Evolutionary conservation across 1,284 basidiomycete genomes (phyloP).

Genomic region (Takashimella koratensis): DNA sequence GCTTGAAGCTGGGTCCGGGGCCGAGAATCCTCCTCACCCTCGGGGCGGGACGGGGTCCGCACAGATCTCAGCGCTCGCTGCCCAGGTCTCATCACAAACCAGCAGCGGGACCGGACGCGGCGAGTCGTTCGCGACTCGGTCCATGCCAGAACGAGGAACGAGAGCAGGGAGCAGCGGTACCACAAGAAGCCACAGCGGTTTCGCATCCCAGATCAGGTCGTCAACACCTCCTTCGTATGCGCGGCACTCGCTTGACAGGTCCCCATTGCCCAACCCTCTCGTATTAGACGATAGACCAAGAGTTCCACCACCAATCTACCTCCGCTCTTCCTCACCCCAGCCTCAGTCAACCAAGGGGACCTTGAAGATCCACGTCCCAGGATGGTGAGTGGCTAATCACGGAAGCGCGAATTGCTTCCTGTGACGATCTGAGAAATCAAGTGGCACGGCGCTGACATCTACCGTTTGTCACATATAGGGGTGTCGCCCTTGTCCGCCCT

Average conservation of each 20-base stretch:
- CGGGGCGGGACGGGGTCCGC: background rate
- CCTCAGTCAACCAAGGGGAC: slow-evolving; percentile 23
- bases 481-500: slow-evolving; percentile 35
- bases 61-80: background rate
- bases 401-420: background rate
- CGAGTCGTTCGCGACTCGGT: background rate
- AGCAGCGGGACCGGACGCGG: background rate
- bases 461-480: slow-evolving; percentile 19
- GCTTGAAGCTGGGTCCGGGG: too few relatives aligned
- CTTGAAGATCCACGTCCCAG: slow-evolving; percentile 39
- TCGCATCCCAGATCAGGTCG: slow-evolving; percentile 2
- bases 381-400: slow-evolving; percentile 28
- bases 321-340: slow-evolving; percentile 30
- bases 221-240: slow-evolving; percentile 33
- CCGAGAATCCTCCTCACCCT: too few relatives aligned
- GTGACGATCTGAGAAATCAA: background rate
- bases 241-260: slow-evolving; percentile 32
- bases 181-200: background rate
- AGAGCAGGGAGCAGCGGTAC: background rate
- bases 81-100: background rate
- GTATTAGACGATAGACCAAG: slow-evolving; percentile 32
- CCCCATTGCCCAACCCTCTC: slow-evolving; percentile 28
- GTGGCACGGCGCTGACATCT: background rate
- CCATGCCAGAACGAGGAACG: background rate
- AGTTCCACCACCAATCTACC: slow-evolving; percentile 41